These are phyloP conservation scores for Phytophthora crassamura DNA, from an alignment of 352 stramenopile genomes.

Conservation along the genomic window DNA sequence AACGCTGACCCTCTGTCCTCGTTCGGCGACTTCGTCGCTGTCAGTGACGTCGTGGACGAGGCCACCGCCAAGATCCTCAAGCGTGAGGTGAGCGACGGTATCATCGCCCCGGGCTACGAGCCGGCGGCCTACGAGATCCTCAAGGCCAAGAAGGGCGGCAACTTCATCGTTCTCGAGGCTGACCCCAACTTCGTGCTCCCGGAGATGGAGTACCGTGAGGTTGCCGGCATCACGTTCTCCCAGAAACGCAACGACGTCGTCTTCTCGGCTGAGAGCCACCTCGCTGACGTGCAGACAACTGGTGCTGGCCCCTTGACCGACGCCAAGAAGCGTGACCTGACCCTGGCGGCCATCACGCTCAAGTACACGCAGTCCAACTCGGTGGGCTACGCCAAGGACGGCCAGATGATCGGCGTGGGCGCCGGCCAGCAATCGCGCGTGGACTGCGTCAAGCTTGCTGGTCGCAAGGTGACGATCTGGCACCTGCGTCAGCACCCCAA, in stretches of 20 bases:
- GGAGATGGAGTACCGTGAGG: conserved; percentile 97
- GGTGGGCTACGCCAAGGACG: conserved; percentile 98
- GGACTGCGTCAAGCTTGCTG: conserved; percentile 99
- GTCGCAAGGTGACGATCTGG: conserved; percentile 98
- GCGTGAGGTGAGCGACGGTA: conserved; percentile 99
- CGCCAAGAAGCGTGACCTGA: conserved; percentile 96
- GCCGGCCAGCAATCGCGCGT: conserved; percentile 99
- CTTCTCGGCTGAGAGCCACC: conserved; percentile 92
- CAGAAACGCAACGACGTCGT: conserved; percentile 99
- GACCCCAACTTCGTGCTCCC: conserved; percentile 93
- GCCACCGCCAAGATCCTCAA: conserved; percentile 98
- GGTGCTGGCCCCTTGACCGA: conserved; percentile 86
- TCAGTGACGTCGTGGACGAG: conserved; percentile 98
- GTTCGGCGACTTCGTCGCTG: conserved; percentile 99
- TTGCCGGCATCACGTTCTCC: conserved; percentile 98
- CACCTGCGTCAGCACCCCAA: conserved; percentile 98
- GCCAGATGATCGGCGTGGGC: conserved; percentile 99
- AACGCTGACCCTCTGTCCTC: conserved; percentile 99
- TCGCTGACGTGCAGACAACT: conserved; percentile 94
- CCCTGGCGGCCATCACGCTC: conserved; percentile 98
- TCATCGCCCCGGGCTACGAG: conserved; percentile 99
- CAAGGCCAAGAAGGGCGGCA: conserved; percentile 98
- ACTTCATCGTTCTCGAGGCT: conserved; percentile 99
- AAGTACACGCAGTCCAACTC: conserved; percentile 99
- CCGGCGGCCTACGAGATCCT: conserved; percentile 98